A percentile compares a stretch with the other conserved stretches of the same genome.
These are phyloP conservation scores for Amphibolis antarctica DNA, from an alignment of 106 monocot species.

Conservation along the genomic window DNA sequence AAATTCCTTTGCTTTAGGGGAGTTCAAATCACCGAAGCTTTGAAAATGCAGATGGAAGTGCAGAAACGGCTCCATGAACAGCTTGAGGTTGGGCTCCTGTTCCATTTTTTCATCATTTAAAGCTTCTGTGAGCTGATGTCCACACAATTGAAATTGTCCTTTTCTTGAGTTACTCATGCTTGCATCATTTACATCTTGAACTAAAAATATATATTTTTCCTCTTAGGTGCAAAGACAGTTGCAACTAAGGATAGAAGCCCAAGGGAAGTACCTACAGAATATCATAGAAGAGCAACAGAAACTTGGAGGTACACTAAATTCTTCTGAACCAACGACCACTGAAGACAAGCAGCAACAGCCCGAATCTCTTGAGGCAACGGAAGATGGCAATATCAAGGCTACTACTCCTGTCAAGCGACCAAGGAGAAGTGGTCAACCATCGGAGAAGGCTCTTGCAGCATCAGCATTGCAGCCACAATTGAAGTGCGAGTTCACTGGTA, in stretches of 20 bases:
- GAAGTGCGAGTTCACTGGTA: neutral
- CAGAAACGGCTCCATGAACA: slow-evolving; percentile 85
- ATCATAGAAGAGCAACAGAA: slow-evolving; percentile 81
- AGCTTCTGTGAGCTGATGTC: neutral
- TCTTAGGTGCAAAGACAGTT: slow-evolving; percentile 65
- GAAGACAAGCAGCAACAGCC: slow-evolving; percentile 14
- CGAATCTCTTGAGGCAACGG: neutral
- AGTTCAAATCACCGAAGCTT: slow-evolving; percentile 54
- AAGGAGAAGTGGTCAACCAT: slow-evolving; percentile 7
- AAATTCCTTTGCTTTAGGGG: slow-evolving; percentile 27
- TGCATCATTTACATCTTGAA: neutral
- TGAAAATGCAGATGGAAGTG: slow-evolving; percentile 96
- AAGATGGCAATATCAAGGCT: neutral
- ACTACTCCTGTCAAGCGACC: slow-evolving; percentile 22
- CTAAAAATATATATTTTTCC: neutral
- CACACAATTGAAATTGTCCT: neutral
- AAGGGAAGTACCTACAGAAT: slow-evolving; percentile 61
- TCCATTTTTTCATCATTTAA: neutral
- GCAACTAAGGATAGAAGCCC: slow-evolving; percentile 80
- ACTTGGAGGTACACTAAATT: slow-evolving; percentile 21
- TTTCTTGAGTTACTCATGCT: neutral
- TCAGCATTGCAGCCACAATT: neutral
- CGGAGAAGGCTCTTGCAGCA: neutral
- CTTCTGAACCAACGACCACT: neutral
- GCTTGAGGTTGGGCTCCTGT: slow-evolving; percentile 32